A percentile compares a stretch with the other conserved stretches of the same genome.
These are phyloP conservation scores for Epichloe hybrida DNA, from an alignment of 2,329 filamentous ascomycete genomes.

Conservation along the genomic window DNA sequence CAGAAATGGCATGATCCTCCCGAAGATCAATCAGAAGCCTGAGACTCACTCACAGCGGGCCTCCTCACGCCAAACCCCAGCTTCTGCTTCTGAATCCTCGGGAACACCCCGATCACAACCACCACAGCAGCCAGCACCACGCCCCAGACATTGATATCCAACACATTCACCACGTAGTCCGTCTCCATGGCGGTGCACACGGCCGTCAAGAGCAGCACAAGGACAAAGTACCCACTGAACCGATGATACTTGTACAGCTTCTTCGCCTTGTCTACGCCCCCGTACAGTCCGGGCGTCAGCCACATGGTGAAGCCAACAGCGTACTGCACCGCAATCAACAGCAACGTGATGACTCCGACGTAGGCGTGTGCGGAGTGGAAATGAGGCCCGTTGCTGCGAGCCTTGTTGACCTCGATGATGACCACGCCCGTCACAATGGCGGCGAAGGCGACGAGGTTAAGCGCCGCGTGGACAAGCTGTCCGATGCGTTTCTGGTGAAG, in stretches of 20 bases:
- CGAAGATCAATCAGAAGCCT: not conserved
- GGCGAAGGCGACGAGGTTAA: conserved; percentile 54
- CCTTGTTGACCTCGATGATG: conserved; percentile 77
- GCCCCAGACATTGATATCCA: conserved; percentile 66
- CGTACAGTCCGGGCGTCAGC: conserved; percentile 60
- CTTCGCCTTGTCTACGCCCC: conserved; percentile 68
- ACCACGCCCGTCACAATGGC: conserved; percentile 50
- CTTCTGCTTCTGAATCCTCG: conserved; percentile 73
- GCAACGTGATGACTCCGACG: conserved; percentile 64
- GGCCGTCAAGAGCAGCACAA: conserved; percentile 59
- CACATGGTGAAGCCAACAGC: conserved; percentile 73
- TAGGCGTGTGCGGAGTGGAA: conserved; percentile 74
- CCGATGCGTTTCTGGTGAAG: conserved; percentile 55
- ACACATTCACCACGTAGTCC: conserved; percentile 52
- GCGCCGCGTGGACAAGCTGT: conserved; percentile 48
- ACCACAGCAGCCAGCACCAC: conserved; percentile 53
- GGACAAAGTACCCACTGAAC: conserved; percentile 57
- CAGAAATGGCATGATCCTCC: not conserved
- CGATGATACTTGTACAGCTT: conserved; percentile 84
- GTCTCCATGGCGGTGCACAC: conserved; percentile 66
- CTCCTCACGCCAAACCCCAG: conserved; percentile 1
- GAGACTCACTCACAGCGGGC: not conserved
- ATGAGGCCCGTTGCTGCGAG: conserved; percentile 50
- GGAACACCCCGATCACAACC: conserved; percentile 56
- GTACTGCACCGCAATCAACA: conserved; percentile 58